Evolutionary conservation across 192 early-diverging fungal species (phyloP).

Genomic region (Umbelopsis sp.): DNA sequence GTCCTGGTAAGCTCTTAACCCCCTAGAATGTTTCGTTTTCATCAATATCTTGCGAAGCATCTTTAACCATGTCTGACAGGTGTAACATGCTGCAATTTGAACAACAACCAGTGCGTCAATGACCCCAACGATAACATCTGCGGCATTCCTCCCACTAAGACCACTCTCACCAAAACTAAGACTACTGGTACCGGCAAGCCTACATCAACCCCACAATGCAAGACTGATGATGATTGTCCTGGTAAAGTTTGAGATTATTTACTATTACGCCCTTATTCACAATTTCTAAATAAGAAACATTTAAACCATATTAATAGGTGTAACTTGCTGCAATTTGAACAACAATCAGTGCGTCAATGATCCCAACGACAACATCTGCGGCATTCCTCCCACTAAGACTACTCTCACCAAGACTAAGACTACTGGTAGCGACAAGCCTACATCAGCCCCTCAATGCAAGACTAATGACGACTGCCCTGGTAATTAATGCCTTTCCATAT

Average conservation of each 20-base stretch:
- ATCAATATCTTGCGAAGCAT: not conserved
- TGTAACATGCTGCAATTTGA: conserved; percentile 25
- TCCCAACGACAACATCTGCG: conserved; percentile 26
- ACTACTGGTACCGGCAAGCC: conserved; percentile 4
- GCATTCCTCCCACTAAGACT: conserved; percentile 21
- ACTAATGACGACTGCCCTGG: conserved; percentile 16
- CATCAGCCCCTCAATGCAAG: conserved; percentile 2
- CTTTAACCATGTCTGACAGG: not conserved
- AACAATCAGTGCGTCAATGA: conserved; percentile 31
- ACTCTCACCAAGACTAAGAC: not conserved
- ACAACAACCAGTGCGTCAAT: conserved; percentile 23
- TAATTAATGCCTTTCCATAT: not conserved
- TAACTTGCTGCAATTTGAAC: conserved; percentile 29
- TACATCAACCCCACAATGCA: conserved; percentile 13
- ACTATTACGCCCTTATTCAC: not conserved
- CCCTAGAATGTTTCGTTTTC: not conserved
- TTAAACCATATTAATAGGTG: not conserved
- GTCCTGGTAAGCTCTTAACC: conserved; percentile 14
- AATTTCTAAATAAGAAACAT: not conserved
- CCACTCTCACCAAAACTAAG: not conserved
- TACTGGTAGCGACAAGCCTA: not conserved
- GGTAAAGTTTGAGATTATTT: not conserved
- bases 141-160: conserved; percentile 23
- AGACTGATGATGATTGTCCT: conserved; percentile 23
- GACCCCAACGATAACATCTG: conserved; percentile 27